Percentiles rank a stretch among this genome's conserved stretches.
Conservation (phyloP, 352 stramenopile species). For the Thraustochytrium sp. region DNA sequence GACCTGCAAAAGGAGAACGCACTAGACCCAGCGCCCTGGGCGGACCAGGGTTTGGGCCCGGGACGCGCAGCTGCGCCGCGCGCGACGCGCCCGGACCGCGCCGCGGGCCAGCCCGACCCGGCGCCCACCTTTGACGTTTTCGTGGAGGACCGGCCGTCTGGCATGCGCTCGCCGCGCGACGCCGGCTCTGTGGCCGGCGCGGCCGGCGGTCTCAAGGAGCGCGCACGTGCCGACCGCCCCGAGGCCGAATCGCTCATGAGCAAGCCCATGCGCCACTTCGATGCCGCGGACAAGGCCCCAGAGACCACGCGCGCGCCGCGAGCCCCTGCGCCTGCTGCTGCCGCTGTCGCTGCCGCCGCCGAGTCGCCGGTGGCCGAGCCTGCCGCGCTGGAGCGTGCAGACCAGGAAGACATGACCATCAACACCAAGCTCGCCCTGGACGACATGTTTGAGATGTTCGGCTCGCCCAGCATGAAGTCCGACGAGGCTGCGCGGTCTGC, state of each 20-base stretch:
- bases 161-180: not conserved
- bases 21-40: slow-evolving; percentile 9
- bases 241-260: slow-evolving; percentile 30
- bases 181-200: not conserved
- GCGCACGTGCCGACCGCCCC: not conserved
- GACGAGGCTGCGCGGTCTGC: not conserved
- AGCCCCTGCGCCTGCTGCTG: too few species aligned
- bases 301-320: not conserved
- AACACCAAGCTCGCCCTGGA: slow-evolving; percentile 22
- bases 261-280: slow-evolving; percentile 20
- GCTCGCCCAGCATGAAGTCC: slow-evolving; percentile 8
- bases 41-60: slow-evolving; percentile 17
- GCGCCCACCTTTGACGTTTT: not conserved
- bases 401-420: slow-evolving; percentile 36
- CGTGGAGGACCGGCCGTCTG: not conserved
- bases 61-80: not conserved
- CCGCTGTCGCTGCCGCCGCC: not conserved
- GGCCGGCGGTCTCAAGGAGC: not conserved
- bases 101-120: not conserved
- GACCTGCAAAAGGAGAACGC: slow-evolving; percentile 22
- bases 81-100: not conserved
- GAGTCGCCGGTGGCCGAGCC: not conserved
- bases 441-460: slow-evolving; percentile 43
- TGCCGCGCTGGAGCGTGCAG: not conserved
- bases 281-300: not conserved